Base-by-base conservation (phyloP, 305 asterid genomes). In the Solanum hybrid region DNA sequence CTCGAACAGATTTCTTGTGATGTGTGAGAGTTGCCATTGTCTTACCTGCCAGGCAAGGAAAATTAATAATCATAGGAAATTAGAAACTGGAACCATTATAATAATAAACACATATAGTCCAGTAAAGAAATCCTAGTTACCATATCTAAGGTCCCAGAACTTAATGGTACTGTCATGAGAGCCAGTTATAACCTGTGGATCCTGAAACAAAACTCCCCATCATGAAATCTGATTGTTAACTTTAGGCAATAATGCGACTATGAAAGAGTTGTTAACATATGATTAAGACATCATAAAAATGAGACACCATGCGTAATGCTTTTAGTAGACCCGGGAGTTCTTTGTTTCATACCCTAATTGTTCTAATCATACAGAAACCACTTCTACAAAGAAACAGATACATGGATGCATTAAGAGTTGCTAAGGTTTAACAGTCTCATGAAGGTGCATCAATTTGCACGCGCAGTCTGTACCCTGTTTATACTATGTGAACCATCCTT, bases 1-100 rank as follows among this genome's bases (percentile, higher is more conserved):
- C 99, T 78, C 99, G 96, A 80, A 97, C 99, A 35, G 99, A 97
- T 93, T 97, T 97, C 94, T 96, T 98, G 92, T 98, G 99, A 93
- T 96, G 98, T 2, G 99, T 98, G 81, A 98, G 96, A 86, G 99
- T 98, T 88, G 94, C 90, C 97, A 98, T 96, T 66, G 99, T 92
- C 92, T 95, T 98, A 96, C 89, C 89, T 88, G 79, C 86, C 86
- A 78, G 35, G 24, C 37, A 34, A 36, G 46, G 86, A 56, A 72
- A 78, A 88, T 78, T 81, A 88, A 42, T 51, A 32, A 88, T 14
- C 27, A 26, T 11, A 56, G 51, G 27, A 88, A 13, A 35, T 88
- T 31, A 34, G 86, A 34, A 88, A 88, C 51, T 31, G 73, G 79
- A 76, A 51, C 27, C 73, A 26, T 88, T 78, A n/a, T 37, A 17